These are phyloP conservation scores for Penicillium daleae DNA, from an alignment of 495 filamentous ascomycete species.

Conservation along the genomic window DNA sequence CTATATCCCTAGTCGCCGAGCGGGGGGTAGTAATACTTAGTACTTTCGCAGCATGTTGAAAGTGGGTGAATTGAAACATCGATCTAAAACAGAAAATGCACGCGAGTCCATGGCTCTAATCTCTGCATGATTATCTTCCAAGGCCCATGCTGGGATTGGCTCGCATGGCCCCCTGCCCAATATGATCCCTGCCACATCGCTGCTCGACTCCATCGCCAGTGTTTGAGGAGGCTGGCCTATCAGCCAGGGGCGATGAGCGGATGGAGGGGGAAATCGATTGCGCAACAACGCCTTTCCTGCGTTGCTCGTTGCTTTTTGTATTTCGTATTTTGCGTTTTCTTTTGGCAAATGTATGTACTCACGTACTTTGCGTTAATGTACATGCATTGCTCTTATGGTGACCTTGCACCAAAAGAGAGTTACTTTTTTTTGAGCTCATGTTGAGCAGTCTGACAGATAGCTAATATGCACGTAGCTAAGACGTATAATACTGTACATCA, in stretches of 20 bases:
- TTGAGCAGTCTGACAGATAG: not conserved
- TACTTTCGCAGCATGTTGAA: not conserved
- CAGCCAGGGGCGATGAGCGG: not conserved
- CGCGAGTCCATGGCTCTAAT: constrained; percentile 15
- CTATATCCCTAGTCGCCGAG: no score
- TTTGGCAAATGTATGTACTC: not conserved
- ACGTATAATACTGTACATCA: not conserved
- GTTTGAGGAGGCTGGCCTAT: constrained; percentile 3
- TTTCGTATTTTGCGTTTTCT: not conserved
- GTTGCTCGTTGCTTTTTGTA: not conserved
- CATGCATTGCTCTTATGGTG: not conserved
- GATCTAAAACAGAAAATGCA: constrained; percentile 24
- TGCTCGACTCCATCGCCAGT: constrained; percentile 3
- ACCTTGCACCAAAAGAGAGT: not conserved
- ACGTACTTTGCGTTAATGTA: not conserved
- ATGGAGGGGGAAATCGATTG: not conserved
- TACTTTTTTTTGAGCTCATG: not conserved
- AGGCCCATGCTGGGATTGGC: constrained; percentile 19
- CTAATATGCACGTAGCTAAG: not conserved
- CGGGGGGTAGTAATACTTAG: no score
- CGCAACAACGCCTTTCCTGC: not conserved
- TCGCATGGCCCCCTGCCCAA: constrained; percentile 22
- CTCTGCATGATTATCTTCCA: constrained; percentile 6
- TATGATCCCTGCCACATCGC: constrained; percentile 6
- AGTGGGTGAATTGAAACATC: constrained; percentile 21